Percentiles rank a stretch among this genome's conserved stretches.
Conservation (phyloP, 2,329 filamentous ascomycete species). For the Aureobasidium sp. region DNA sequence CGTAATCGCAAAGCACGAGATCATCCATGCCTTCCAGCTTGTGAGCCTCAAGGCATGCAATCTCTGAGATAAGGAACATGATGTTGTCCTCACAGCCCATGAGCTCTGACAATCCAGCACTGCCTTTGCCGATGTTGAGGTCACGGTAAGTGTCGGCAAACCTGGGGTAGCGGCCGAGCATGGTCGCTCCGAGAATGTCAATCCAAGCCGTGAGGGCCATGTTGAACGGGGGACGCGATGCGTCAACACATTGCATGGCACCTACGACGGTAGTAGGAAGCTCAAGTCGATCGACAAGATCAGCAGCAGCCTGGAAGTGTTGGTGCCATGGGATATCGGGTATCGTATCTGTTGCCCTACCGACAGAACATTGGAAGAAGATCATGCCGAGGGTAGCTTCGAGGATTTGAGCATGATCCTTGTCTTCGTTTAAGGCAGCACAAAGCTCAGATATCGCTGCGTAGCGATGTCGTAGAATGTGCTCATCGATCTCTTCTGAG, state of each 20-base stretch:
- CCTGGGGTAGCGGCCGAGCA: constrained; percentile 74
- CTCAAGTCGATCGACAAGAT: constrained; percentile 75
- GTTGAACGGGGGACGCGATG: constrained; percentile 69
- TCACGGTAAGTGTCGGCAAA: constrained; percentile 95
- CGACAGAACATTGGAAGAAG: constrained; percentile 90
- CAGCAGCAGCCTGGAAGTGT: constrained; percentile 87
- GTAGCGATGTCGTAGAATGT: constrained; percentile 88
- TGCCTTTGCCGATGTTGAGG: constrained; percentile 63
- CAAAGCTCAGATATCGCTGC: constrained; percentile 81
- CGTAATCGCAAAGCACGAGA: constrained; percentile 78
- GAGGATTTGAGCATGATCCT: constrained; percentile 77
- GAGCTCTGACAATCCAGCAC: constrained; percentile 75
- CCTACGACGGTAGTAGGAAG: constrained; percentile 55
- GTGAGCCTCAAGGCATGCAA: constrained; percentile 86
- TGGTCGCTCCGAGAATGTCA: constrained; percentile 90
- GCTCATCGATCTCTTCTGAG: constrained; percentile 70
- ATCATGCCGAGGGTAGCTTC: constrained; percentile 93
- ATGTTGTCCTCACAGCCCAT: constrained; percentile 97
- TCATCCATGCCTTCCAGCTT: constrained; percentile 77
- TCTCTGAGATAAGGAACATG: constrained; percentile 98
- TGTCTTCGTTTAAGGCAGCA: constrained; percentile 69
- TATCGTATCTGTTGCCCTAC: constrained; percentile 72
- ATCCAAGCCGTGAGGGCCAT: constrained; percentile 95
- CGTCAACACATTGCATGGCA: constrained; percentile 40
- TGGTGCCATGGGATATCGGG: constrained; percentile 95